Evolutionary conservation across 192 early-diverging fungal species (phyloP), one percentile per base, ranked within the genome.

Genomic region (Phycomyces blakesleeanus): DNA sequence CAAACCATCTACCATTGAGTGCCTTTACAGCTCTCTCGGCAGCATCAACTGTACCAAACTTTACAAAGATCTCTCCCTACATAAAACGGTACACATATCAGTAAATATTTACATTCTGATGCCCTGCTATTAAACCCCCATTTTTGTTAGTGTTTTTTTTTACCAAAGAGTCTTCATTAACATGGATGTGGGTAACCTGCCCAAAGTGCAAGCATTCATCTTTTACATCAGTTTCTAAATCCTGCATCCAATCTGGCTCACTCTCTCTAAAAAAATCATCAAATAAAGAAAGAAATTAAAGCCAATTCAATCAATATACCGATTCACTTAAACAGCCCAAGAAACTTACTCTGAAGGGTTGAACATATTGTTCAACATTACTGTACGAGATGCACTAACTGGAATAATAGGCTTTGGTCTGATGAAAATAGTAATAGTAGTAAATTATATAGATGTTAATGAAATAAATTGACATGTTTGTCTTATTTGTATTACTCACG

Each of bases 1-100:
- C 91, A 81, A 97, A 97, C 86, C 91, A 97, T 29, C 95, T 78
- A 3, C 87, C 87, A 72, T 93, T 86, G 61, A 97, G 78, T 11
- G 85, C 83, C 54, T 80, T 74, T 20, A 88, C 75, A 34, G 95
- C 93, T 40, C 65, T 68, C 34, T 85, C 76, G 9, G 89, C 88
- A 40, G 88, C 76, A 26, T 79, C 76, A 12, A 82, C 71, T 37
- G 77, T 76, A 55, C 87, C 87, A 81, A 93, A 97, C 69, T 89
- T 89, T 58, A 97, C 68, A 65, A 87, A 93, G 54, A 97, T 85
- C 58, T 89, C 83, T 41, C 93, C 92, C 85, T 91, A 58, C 27
- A 56, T 67, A 38, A 3, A 44, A 27, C 7, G 0, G 40, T 14
- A 61, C 22, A 29, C n/a, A 51, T 25, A 27, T 40, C 15, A 56